These are phyloP conservation scores for Desmodesmus armatus DNA, from an alignment of 139 green algal species.

Conservation along the genomic window DNA sequence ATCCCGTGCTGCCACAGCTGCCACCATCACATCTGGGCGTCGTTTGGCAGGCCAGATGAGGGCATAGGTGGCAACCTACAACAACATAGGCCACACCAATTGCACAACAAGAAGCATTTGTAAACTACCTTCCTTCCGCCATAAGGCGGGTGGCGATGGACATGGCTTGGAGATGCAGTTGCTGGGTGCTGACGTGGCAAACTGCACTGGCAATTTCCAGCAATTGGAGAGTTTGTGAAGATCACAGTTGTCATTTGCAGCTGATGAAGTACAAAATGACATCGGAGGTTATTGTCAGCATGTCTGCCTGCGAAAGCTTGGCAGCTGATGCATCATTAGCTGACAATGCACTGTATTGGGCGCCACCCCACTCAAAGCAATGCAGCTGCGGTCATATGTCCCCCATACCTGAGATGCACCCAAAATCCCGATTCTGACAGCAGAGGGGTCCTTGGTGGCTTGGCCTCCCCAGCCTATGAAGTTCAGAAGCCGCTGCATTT, in stretches of 20 bases:
- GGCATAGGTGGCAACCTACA: slow-evolving; percentile 57
- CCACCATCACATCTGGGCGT: slow-evolving; percentile 45
- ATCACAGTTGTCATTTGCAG: background rate
- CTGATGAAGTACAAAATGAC: no score
- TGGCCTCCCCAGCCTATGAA: slow-evolving; percentile 26
- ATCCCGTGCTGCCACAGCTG: slow-evolving; percentile 58
- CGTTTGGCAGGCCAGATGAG: slow-evolving; percentile 54
- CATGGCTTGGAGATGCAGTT: background rate
- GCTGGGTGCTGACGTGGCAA: background rate
- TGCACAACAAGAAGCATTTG: background rate
- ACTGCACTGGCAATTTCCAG: background rate
- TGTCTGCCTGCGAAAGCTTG: no score
- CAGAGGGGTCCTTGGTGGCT: background rate
- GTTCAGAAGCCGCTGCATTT: slow-evolving; percentile 43
- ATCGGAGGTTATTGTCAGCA: no score
- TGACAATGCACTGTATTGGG: background rate
- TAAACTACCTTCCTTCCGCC: no score
- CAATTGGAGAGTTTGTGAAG: no score
- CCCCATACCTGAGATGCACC: slow-evolving; percentile 37
- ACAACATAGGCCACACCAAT: background rate
- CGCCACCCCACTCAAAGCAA: background rate
- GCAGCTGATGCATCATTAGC: no score
- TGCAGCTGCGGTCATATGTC: background rate
- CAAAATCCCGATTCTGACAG: slow-evolving; percentile 36
- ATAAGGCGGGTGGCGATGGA: no score